These are phyloP conservation scores for Aspergillus niger DNA, from an alignment of 2,329 filamentous ascomycete species.

Conservation along the genomic window DNA sequence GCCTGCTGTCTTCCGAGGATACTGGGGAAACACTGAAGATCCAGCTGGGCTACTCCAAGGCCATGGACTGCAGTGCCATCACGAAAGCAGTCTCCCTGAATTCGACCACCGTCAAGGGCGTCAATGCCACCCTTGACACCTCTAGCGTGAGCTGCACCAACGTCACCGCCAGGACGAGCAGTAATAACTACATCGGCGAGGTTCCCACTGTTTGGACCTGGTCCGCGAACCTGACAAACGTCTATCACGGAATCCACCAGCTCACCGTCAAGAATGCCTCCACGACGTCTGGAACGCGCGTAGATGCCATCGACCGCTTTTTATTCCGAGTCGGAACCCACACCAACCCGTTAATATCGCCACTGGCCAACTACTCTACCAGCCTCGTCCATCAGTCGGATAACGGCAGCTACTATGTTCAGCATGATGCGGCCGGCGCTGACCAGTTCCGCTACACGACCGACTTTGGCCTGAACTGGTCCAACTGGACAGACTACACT, in stretches of 20 bases:
- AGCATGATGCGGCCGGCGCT: slow-evolving; percentile 63
- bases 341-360: slow-evolving; percentile 62
- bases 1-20: slow-evolving; percentile 53
- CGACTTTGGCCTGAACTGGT: slow-evolving; percentile 61
- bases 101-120: slow-evolving; percentile 54
- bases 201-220: slow-evolving; percentile 57
- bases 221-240: slow-evolving; percentile 53
- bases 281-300: slow-evolving; percentile 46
- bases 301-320: slow-evolving; percentile 57
- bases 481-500: slow-evolving; percentile 57
- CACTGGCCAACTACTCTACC: slow-evolving; percentile 60
- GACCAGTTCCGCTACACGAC: slow-evolving; percentile 63
- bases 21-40: slow-evolving; percentile 50
- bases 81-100: slow-evolving; percentile 52
- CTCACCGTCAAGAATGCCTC: slow-evolving; percentile 58
- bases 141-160: slow-evolving; percentile 49
- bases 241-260: slow-evolving; percentile 61
- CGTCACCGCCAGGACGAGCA: slow-evolving; percentile 33
- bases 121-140: slow-evolving; percentile 45
- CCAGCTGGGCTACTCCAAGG: slow-evolving; percentile 58
- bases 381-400: slow-evolving; percentile 50
- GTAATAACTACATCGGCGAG: slow-evolving; percentile 47
- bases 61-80: slow-evolving; percentile 61
- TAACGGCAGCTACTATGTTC: slow-evolving; percentile 49
- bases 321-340: slow-evolving; percentile 60